Base-by-base conservation (phyloP, 352 stramenopile species). In the Paralagenidium karlingii region DNA sequence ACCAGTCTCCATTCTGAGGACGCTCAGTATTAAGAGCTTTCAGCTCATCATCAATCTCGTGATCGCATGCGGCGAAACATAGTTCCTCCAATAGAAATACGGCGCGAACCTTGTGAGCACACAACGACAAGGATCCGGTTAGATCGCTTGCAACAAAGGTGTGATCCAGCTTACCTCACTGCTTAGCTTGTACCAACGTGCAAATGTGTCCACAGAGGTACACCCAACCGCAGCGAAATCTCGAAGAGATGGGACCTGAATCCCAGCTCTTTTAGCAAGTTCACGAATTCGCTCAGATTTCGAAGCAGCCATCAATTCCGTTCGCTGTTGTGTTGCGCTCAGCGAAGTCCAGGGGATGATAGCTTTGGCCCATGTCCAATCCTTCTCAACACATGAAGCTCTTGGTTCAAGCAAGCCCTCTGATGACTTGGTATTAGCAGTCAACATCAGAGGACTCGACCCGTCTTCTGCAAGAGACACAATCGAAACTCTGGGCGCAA, bases 21-120 rank as follows among this genome's bases (percentile, higher is more conserved):
- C 53, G 70, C 15, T 50, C 5, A 44, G 24, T 34, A 53, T 78
- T 18, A 52, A 44, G 15, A 58, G 50, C 15, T 60, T 49, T 68
- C 71, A 86, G 2, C n/a, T 45, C 38, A 11, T 57, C 55, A 25
- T 56, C 38, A 51, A 31, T 16, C 20, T 48, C 21, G 31, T 38
- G 24, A 58, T 63, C 9, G 49, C 29, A 16, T 67, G 53, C 68
- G 30, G 67, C 71, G 45, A 65, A 86, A 2, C 16, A 24, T 3
- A 86, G 52, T 37, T 86, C 71, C 32, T 86, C 71, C 0, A 24
- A 36, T 5, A 86, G 40, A 44, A 82, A 85, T 2, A 28, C 50
- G 28, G 76, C 63, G 24, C 71, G 68, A 32, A 77, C 53, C n/a
- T n/a, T n/a, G n/a, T n/a, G n/a, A n/a, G n/a, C n/a, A n/a, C n/a